Evolutionary conservation across 1,284 basidiomycete genomes (phyloP), one percentile per base, ranked within the genome.

Genomic region (Rhodotorula sp.): DNA sequence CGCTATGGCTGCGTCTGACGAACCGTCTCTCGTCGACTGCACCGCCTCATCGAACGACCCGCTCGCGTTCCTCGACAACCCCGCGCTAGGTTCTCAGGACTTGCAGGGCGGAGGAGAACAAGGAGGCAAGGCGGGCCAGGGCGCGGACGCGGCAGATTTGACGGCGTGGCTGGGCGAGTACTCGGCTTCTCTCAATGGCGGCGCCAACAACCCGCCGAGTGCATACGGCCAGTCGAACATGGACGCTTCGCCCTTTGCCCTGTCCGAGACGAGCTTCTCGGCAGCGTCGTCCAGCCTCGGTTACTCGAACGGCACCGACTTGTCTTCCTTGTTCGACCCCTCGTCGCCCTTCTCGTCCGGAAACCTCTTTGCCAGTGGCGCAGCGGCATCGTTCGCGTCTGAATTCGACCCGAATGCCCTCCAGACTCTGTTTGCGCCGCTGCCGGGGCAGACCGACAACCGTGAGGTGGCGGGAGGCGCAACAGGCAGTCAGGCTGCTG

Each of bases 381-480:
- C 33, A 8, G 30, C 37, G 20, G 20, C 30, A 30, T 17, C 24
- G 4, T 53, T 67, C 29, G 6, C 65, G 18, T 30, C 48, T 42
- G 54, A 60, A 6, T 70, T 70, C 17, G 62, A 70, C 60, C 61
- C 69, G 22, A 6, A 10, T n/a, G 62, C 62, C 0, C 49, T 68
- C 8, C 61, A 68, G 17, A 18, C 29, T 12, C 61, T 68, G 1
- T 68, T 68, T 24, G 42, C 57, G 49, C 49, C 45, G 18, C 33
- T 56, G 22, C 51, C 24, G 24, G 22, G 18, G 29, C 30, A 48
- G 29, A 15, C 18, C n/a, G 15, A 5, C 30, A 6, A 26, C n/a
- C 44, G 30, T 58, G 17, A n/a, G 24, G 1, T n/a, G 29, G 55
- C n/a, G 20, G 14, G 30, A n/a, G 48, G 44, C 14, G 10, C 29